These are phyloP conservation scores for Agrocybe praecox DNA, from an alignment of 768 basidiomycete species.

Conservation along the genomic window DNA sequence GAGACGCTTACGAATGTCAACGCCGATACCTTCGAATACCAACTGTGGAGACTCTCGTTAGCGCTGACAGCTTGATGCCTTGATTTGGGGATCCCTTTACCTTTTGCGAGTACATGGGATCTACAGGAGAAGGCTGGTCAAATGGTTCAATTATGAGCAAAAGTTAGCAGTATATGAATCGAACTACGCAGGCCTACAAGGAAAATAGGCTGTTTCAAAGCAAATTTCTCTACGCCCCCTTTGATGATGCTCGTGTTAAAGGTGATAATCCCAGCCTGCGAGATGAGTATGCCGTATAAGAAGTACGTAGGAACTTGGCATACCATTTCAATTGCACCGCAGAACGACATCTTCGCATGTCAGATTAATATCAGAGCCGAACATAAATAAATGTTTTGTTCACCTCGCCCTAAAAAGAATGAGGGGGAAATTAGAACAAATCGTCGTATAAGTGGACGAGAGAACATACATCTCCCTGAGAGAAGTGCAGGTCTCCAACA, in stretches of 20 bases:
- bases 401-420: slow-evolving; percentile 62
- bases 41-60: slow-evolving; percentile 37
- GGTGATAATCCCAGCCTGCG: slow-evolving; percentile 69
- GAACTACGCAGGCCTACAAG: no score
- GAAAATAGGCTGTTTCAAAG: slow-evolving; percentile 75
- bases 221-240: slow-evolving; percentile 73
- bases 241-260: slow-evolving; percentile 76
- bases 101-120: slow-evolving; percentile 75
- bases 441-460: not conserved
- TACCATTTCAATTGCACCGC: slow-evolving; percentile 80
- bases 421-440: not conserved
- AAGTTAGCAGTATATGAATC: no score
- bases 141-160: not conserved
- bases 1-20: slow-evolving; percentile 75
- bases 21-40: slow-evolving; percentile 75
- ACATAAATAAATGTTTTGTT: not conserved
- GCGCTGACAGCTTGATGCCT: not conserved
- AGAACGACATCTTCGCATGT: slow-evolving; percentile 59
- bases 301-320: not conserved
- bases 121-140: slow-evolving; percentile 67
- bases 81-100: slow-evolving; percentile 21
- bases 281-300: not conserved
- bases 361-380: not conserved
- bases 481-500: slow-evolving; percentile 80
- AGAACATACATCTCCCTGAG: slow-evolving; percentile 64